Conservation (phyloP, 352 stramenopile genomes). For the Aphanomyces invadans region DNA sequence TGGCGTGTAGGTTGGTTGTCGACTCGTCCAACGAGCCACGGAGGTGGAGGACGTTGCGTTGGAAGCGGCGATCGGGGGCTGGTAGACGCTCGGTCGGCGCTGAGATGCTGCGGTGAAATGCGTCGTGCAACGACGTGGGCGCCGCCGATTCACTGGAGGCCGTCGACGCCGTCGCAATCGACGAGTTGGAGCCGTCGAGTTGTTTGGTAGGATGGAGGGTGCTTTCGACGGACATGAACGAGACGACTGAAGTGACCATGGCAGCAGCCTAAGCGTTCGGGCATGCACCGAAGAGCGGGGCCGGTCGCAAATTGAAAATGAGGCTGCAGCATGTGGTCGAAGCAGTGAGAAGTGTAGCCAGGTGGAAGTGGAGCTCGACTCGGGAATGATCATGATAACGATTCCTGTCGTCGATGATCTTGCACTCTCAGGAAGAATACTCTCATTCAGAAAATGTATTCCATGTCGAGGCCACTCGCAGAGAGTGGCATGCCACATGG, state of each 20-base stretch:
- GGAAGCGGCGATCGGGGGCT: not conserved
- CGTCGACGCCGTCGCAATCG: too few species aligned
- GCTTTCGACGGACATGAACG: too few species aligned
- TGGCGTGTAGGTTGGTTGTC: slow-evolving; percentile 16
- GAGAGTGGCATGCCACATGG: not conserved
- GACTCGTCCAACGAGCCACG: slow-evolving; percentile 13
- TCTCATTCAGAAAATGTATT: not conserved
- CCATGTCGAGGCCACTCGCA: not conserved
- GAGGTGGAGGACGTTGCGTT: not conserved
- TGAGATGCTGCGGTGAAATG: slow-evolving; percentile 1
- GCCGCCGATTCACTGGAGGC: too few species aligned
- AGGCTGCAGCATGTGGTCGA: too few species aligned
- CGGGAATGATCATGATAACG: not conserved
- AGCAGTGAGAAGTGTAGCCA: too few species aligned
- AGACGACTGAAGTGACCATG: too few species aligned
- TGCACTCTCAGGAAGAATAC: too few species aligned
- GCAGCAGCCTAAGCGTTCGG: too few species aligned
- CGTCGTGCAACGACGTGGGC: not conserved
- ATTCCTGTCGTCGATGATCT: not conserved
- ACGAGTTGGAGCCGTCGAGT: not conserved
- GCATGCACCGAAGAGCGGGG: not conserved
- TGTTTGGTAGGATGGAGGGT: too few species aligned
- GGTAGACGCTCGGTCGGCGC: not conserved
- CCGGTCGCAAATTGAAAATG: not conserved
- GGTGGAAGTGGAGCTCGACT: not conserved